Evolutionary conservation across 495 filamentous ascomycete species (phyloP).

Genomic region (Lasiosphaeria ovina): DNA sequence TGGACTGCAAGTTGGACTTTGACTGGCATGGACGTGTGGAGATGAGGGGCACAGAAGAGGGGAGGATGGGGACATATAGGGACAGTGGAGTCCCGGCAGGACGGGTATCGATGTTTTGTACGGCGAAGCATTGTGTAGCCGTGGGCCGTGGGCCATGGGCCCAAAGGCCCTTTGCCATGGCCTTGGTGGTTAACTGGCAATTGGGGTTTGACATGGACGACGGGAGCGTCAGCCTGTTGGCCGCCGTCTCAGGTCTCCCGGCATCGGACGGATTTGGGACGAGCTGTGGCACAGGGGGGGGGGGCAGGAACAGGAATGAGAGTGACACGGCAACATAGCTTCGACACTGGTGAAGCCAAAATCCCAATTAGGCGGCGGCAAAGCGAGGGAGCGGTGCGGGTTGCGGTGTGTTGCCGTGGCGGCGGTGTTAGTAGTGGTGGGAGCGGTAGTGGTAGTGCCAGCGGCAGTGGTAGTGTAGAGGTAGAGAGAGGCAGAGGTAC

Average conservation of each 20-base stretch:
- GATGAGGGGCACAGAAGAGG: background rate
- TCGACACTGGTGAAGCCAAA: slow-evolving; percentile 3
- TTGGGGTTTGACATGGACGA: slow-evolving; percentile 19
- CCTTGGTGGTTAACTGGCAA: slow-evolving; percentile 8
- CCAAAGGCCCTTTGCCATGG: slow-evolving; percentile 9
- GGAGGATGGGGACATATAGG: slow-evolving; percentile 3
- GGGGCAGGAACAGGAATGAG: slow-evolving; percentile 21
- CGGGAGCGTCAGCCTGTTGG: slow-evolving; percentile 15
- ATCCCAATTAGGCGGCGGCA: slow-evolving; percentile 20
- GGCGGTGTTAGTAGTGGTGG: too few relatives aligned
- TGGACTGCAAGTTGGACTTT: background rate
- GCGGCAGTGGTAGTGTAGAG: too few relatives aligned
- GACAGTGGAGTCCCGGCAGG: background rate
- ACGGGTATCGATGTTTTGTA: slow-evolving; percentile 15
- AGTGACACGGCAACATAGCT: slow-evolving; percentile 25
- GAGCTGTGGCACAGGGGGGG: slow-evolving; percentile 20
- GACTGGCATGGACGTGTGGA: background rate
- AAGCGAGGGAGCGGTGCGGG: slow-evolving; percentile 3
- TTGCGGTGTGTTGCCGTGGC: background rate
- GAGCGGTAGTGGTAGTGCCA: too few relatives aligned
- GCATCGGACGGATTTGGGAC: slow-evolving; percentile 25
- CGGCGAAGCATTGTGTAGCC: background rate
- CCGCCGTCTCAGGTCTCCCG: slow-evolving; percentile 22
- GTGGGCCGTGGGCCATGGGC: background rate
- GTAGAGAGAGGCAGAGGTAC: background rate